These are phyloP conservation scores for Xylariales sp. DNA, from an alignment of 2,329 filamentous ascomycete species.

Conservation along the genomic window DNA sequence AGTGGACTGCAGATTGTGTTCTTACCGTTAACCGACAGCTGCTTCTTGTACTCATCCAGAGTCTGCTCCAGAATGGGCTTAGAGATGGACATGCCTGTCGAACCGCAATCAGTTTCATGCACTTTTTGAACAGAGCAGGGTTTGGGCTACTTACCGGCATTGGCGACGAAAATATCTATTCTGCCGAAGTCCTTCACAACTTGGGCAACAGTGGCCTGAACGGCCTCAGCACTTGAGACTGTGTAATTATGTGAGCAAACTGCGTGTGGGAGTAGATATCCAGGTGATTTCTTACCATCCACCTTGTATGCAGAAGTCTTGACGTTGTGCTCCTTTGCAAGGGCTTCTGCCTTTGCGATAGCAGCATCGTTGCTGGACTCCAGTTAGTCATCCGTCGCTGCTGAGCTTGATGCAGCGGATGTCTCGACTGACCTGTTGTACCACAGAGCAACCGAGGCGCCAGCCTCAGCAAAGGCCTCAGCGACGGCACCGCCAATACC, in stretches of 20 bases:
- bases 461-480: constrained; percentile 41
- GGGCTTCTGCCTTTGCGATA: constrained; percentile 25
- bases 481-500: constrained; percentile 40
- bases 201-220: constrained; percentile 44
- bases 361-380: constrained; percentile 28
- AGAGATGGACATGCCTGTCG: constrained; percentile 46
- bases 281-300: constrained; percentile 23
- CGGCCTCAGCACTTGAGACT: constrained; percentile 42
- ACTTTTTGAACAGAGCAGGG: neutral
- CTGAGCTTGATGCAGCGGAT: constrained; percentile 17
- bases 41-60: constrained; percentile 44
- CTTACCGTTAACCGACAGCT: constrained; percentile 50
- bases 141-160: constrained; percentile 51
- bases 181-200: constrained; percentile 65
- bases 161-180: constrained; percentile 75
- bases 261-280: neutral
- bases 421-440: constrained; percentile 21
- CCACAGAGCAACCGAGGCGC: constrained; percentile 34
- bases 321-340: constrained; percentile 28
- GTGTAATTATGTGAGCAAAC: neutral
- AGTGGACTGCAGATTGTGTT: too few species aligned
- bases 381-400: constrained; percentile 5
- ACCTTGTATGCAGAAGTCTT: constrained; percentile 38
- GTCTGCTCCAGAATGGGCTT: constrained; percentile 52
- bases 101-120: neutral